phyloP scores from a whole-genome alignment of 257 asterid species.

The Nicotiana tomentosiformis region DNA sequence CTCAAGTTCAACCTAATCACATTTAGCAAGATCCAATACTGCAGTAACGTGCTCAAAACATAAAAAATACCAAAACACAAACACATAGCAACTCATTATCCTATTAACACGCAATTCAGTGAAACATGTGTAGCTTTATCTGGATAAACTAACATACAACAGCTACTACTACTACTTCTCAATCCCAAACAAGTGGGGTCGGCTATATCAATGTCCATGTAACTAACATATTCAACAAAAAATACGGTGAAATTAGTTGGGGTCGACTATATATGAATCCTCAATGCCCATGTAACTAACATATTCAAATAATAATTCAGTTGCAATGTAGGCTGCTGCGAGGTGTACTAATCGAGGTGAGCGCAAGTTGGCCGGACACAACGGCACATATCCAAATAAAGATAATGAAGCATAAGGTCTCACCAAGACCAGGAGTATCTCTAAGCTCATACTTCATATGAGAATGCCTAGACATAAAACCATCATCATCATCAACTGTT shows the following conservation, averaged over 20 bases:
- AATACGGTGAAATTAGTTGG: too few species aligned
- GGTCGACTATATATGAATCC: too few species aligned
- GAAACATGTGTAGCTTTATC: neutral
- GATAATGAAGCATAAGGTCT: constrained; percentile 19
- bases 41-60: neutral
- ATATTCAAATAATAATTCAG: neutral
- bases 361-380: neutral
- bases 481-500: constrained; percentile 70
- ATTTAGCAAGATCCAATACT: too few species aligned
- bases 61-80: neutral
- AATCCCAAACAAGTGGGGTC: too few species aligned
- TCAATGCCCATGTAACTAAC: neutral
- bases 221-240: too few species aligned
- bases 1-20: too few species aligned
- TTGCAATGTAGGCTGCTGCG: neutral
- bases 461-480: constrained; percentile 53
- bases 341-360: neutral
- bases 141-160: too few species aligned
- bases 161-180: too few species aligned
- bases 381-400: neutral
- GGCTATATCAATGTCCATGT: too few species aligned
- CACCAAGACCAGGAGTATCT: constrained; percentile 91
- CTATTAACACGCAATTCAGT: neutral
- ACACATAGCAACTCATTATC: neutral
- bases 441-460: constrained; percentile 92